These are phyloP conservation scores for Verticillium tricorpus DNA, from an alignment of 2,329 filamentous ascomycete genomes.

Conservation along the genomic window DNA sequence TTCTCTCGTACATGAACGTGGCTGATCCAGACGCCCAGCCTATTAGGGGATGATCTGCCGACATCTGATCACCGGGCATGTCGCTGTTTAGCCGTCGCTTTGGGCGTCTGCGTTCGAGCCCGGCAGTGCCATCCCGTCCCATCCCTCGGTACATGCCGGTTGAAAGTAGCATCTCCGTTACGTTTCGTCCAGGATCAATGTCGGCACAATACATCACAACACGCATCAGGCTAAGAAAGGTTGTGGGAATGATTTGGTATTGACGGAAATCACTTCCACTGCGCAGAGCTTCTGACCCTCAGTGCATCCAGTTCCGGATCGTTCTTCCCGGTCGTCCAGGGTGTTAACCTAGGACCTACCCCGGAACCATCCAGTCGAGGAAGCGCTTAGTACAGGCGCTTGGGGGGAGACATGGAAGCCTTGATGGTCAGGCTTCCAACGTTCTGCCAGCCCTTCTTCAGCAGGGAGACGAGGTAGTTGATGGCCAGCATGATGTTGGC, in stretches of 20 bases:
- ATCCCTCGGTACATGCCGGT: neutral
- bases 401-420: conserved; percentile 98
- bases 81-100: neutral
- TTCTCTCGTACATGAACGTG: neutral
- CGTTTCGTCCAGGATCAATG: neutral
- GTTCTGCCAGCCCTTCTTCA: conserved; percentile 99
- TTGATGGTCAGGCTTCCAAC: conserved; percentile 99
- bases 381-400: conserved; percentile 82
- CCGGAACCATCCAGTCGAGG: neutral
- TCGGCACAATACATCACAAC: neutral
- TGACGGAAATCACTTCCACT: neutral
- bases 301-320: neutral
- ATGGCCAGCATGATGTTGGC: conserved; percentile 99
- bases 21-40: neutral
- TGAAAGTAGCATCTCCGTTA: neutral
- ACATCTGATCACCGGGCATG: neutral
- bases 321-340: neutral
- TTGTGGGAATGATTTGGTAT: neutral
- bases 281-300: neutral
- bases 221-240: neutral
- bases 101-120: neutral
- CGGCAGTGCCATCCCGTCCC: neutral
- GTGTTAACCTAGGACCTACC: neutral
- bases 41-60: neutral
- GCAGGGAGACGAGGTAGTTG: conserved; percentile 98